These are phyloP conservation scores for Lantana camara DNA, from an alignment of 257 asterid species.

Conservation along the genomic window DNA sequence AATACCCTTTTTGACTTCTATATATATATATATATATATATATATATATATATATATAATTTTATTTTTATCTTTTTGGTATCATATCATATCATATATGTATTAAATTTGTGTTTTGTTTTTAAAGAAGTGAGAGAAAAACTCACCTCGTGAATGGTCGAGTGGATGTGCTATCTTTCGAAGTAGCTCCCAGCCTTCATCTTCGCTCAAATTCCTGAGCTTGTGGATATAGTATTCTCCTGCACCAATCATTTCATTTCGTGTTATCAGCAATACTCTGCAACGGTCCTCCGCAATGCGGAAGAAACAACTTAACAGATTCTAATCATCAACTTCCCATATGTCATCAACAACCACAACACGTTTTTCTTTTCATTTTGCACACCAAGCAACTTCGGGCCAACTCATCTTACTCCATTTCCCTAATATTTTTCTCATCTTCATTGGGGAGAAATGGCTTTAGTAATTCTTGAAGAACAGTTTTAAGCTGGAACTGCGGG, in stretches of 20 bases:
- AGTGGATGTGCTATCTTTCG: too few relatives aligned
- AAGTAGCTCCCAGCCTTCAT: not conserved
- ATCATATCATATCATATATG: too few relatives aligned
- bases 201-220: not conserved
- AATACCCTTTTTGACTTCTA: too few relatives aligned
- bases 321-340: slow-evolving; percentile 20
- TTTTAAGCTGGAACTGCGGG: slow-evolving; percentile 25
- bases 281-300: too few relatives aligned
- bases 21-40: too few relatives aligned
- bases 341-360: too few relatives aligned
- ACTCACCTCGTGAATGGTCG: too few relatives aligned
- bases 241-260: slow-evolving; percentile 2
- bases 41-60: too few relatives aligned
- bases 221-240: not conserved
- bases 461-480: not conserved
- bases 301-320: slow-evolving; percentile 4
- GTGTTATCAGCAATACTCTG: slow-evolving; percentile 25
- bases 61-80: too few relatives aligned
- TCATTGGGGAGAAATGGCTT: not conserved
- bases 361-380: not conserved
- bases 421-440: too few relatives aligned
- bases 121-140: too few relatives aligned
- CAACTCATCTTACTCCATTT: slow-evolving; percentile 5
- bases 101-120: too few relatives aligned
- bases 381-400: not conserved